Conservation (phyloP, 1,284 basidiomycete genomes). For the Naganishia sp. region DNA sequence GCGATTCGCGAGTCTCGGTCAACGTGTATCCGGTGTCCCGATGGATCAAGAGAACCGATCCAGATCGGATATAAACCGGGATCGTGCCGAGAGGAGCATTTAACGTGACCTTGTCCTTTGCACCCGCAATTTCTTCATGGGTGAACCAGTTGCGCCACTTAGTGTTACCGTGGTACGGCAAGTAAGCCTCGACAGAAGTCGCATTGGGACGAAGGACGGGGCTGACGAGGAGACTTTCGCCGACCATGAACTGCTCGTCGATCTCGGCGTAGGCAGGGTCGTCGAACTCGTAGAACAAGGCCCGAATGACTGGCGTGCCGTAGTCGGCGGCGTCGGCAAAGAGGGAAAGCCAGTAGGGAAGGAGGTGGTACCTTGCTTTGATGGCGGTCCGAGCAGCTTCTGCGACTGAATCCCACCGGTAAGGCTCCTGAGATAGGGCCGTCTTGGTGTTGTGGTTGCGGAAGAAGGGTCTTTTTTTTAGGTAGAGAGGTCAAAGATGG, state of each 20-base stretch:
- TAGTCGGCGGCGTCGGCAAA: slow-evolving; percentile 66
- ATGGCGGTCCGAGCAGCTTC: slow-evolving; percentile 72
- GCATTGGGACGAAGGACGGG: slow-evolving; percentile 68
- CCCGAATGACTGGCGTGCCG: slow-evolving; percentile 69
- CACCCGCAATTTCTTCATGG: slow-evolving; percentile 54
- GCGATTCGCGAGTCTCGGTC: slow-evolving; percentile 60
- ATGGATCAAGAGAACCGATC: slow-evolving; percentile 63
- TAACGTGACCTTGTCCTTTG: slow-evolving; percentile 56
- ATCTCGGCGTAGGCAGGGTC: slow-evolving; percentile 67
- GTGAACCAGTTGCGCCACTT: slow-evolving; percentile 77
- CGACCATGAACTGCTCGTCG: slow-evolving; percentile 67
- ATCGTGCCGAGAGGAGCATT: slow-evolving; percentile 66
- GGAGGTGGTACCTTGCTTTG: slow-evolving; percentile 63
- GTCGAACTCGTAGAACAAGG: slow-evolving; percentile 74
- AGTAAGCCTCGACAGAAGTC: slow-evolving; percentile 57
- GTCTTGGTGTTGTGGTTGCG: slow-evolving; percentile 46
- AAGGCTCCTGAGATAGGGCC: slow-evolving; percentile 64
- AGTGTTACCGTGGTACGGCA: slow-evolving; percentile 54
- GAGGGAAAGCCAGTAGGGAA: slow-evolving; percentile 77
- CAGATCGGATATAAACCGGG: slow-evolving; percentile 66
- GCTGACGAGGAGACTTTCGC: slow-evolving; percentile 68
- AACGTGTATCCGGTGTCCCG: slow-evolving; percentile 62
- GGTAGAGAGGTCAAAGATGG: slow-evolving; percentile 40
- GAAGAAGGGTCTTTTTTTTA: slow-evolving; percentile 38
- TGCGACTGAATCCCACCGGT: slow-evolving; percentile 72